A percentile compares a stretch with the other conserved stretches of the same genome.
Evolutionary conservation across 106 monocot genomes (phyloP).

Genomic region (Agapanthus africanus): DNA sequence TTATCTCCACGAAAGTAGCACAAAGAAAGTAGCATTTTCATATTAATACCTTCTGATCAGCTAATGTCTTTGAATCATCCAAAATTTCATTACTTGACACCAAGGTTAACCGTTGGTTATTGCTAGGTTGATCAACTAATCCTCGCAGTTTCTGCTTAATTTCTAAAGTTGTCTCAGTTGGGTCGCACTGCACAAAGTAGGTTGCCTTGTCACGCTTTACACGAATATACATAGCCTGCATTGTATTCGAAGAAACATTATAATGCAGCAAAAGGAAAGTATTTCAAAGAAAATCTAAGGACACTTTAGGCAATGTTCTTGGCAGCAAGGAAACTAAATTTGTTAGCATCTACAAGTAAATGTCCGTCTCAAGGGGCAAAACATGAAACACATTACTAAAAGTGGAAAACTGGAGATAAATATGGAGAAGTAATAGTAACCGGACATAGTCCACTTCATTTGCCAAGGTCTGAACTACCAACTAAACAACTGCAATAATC

Average conservation of each 20-base stretch:
- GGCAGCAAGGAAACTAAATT: not conserved
- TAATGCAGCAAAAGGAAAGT: not conserved
- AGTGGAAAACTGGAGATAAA: not conserved
- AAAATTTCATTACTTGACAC: constrained; percentile 56
- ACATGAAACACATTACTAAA: not conserved
- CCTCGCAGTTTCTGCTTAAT: constrained; percentile 84
- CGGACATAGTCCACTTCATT: not conserved
- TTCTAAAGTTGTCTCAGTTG: constrained; percentile 74
- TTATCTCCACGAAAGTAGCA: too few species aligned
- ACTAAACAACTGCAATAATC: not conserved
- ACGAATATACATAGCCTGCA: constrained; percentile 94
- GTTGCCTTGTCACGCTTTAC: constrained; percentile 89
- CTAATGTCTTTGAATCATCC: constrained; percentile 86
- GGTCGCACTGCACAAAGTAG: constrained; percentile 93
- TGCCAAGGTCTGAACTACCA: not conserved
- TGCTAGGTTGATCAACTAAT: constrained; percentile 53
- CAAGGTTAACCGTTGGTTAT: constrained; percentile 61
- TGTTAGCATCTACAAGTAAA: not conserved
- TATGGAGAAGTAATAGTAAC: not conserved
- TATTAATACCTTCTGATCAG: constrained; percentile 80
- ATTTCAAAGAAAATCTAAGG: not conserved
- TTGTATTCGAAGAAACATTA: not conserved
- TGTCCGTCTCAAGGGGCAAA: not conserved
- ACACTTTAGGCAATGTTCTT: not conserved
- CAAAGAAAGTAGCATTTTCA: not conserved